Evolutionary conservation across 2,329 filamentous ascomycete species (phyloP), one percentile per base, ranked within the genome.

Genomic region (Diaporthe humulicola): DNA sequence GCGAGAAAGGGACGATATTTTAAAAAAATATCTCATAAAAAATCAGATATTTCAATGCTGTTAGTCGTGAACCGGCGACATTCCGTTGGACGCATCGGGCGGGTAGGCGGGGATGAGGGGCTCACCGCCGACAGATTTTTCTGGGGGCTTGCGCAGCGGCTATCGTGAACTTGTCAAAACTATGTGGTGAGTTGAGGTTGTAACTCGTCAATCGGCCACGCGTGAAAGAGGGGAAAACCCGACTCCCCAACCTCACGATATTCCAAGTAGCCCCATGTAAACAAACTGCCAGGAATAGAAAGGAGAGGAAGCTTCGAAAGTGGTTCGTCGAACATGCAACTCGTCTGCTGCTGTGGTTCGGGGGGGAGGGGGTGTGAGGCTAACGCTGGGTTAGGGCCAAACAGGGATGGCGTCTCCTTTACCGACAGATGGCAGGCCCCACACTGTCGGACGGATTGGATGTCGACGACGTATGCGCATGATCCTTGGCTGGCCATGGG

Each of bases 171-270:
- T 64, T 57, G 28, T 36, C 50, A 33, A 42, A 42, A 54, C 58
- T 52, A 22, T 7, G 64, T 69, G 45, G 30, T 40, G 30, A 38
- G n/a, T 8, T 48, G 40, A 30, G 60, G 25, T 64, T 28, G 30
- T 19, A 54, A 73, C 73, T 61, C 60, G 70, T 58, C 70, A 70
- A 73, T 25, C 36, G n/a, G 22, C 58, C 40, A 56, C 71, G 48
- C 52, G 48, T n/a, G 57, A 42, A 9, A 19, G 28, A 57, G 38
- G 58, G 61, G 58, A 28, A 48, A 28, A 30, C 33, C 48, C 7
- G 33, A 22, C 45, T 69, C 38, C 70, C 74, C 74, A 75, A 66
- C 74, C 74, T 70, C 74, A 71, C 54, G 50, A 64, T 73, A 73
- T 73, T 69, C 64, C 56, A 30, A 52, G 8, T n/a, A 14, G 58